These are phyloP conservation scores for Parmales sp. DNA, from an alignment of 108 stramenopile species.

Conservation along the genomic window DNA sequence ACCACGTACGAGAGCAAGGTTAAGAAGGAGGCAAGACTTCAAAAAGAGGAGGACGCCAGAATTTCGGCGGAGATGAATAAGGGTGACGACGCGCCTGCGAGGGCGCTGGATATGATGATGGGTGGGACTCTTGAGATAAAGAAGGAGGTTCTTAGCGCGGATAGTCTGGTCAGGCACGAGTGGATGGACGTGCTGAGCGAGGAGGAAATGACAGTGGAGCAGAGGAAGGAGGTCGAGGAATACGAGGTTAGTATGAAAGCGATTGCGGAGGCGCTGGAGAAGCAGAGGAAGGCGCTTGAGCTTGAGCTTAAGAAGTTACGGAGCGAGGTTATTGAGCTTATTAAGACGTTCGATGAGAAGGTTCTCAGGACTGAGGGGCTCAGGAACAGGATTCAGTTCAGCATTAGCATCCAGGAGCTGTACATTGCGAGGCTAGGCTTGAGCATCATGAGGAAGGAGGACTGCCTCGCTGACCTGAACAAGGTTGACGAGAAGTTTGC, in stretches of 20 bases:
- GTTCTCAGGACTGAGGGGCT: conserved; percentile 13
- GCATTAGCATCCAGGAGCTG: conserved; percentile 30
- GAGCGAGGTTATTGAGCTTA: conserved; percentile 32
- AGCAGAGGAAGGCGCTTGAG: conserved; percentile 39
- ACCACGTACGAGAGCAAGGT: conserved; percentile 35
- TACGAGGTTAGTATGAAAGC: conserved; percentile 22
- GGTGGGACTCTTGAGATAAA: conserved; percentile 49
- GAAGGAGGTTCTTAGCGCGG: conserved; percentile 24
- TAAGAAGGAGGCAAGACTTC: conserved; percentile 11
- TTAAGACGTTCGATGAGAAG: conserved; percentile 35
- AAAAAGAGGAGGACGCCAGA: conserved; percentile 26
- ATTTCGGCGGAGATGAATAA: conserved; percentile 8
- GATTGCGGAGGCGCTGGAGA: conserved; percentile 27
- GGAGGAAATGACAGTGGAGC: conserved; percentile 38
- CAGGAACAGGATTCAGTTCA: conserved; percentile 13
- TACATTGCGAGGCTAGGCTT: conserved; percentile 25
- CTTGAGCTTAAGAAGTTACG: conserved; percentile 45
- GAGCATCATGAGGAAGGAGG: conserved; percentile 30
- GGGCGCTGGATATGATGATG: conserved; percentile 52
- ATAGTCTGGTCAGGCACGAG: conserved; percentile 21
- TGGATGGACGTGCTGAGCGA: conserved; percentile 33
- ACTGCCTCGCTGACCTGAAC: conserved; percentile 12
- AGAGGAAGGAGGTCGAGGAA: conserved; percentile 34
- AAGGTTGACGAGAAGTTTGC: conserved; percentile 18
- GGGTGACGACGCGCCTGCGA: conserved; percentile 14